Evolutionary conservation across 129 eudicot genomes (phyloP).

Genomic region (Scalesia atractyloides): DNA sequence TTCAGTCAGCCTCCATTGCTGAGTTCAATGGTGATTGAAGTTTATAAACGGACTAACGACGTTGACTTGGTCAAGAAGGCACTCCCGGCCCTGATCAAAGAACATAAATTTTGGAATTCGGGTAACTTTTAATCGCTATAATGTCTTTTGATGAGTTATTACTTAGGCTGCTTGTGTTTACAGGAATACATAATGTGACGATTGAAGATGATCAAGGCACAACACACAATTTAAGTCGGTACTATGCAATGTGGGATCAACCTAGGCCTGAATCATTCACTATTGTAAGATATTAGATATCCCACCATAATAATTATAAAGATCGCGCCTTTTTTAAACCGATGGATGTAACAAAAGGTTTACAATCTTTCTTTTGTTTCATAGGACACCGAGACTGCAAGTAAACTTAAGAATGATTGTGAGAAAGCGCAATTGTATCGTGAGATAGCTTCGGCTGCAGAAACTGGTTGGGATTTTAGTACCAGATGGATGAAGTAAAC

Average conservation of each 20-base stretch:
- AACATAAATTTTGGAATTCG: slow-evolving; percentile 80
- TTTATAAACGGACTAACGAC: slow-evolving; percentile 64
- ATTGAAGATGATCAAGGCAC: slow-evolving; percentile 61
- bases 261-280: slow-evolving; percentile 95
- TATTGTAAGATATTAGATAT: slow-evolving; percentile 61
- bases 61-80: slow-evolving; percentile 53
- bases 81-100: slow-evolving; percentile 77
- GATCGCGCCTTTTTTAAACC: no score
- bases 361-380: no score
- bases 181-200: slow-evolving; percentile 76
- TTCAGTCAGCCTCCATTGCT: slow-evolving; percentile 91
- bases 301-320: no score
- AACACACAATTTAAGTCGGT: slow-evolving; percentile 66
- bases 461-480: slow-evolving; percentile 98
- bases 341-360: no score
- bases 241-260: slow-evolving; percentile 92
- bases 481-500: slow-evolving; percentile 95
- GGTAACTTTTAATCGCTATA: slow-evolving; percentile 33
- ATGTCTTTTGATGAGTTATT: background rate
- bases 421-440: slow-evolving; percentile 65
- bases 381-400: slow-evolving; percentile 78
- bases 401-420: slow-evolving; percentile 41
- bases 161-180: background rate
- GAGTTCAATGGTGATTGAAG: slow-evolving; percentile 83
- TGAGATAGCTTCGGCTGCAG: slow-evolving; percentile 90